These are phyloP conservation scores for Epichloe festucae DNA, from an alignment of 2,329 filamentous ascomycete genomes.

Conservation along the genomic window DNA sequence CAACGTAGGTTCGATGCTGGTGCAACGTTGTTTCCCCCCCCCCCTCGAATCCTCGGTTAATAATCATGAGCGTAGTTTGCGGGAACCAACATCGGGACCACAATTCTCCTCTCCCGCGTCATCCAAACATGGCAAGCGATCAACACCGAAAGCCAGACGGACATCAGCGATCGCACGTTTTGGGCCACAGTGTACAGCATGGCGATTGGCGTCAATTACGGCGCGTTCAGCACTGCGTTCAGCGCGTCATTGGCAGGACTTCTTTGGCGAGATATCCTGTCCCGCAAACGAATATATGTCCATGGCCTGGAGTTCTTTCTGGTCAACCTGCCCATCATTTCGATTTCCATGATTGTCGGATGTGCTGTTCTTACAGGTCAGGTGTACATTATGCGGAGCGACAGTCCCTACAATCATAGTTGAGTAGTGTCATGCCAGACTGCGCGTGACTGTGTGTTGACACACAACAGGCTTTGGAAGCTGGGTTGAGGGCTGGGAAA, in stretches of 20 bases:
- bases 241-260: constrained; percentile 60
- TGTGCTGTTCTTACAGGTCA: constrained; percentile 48
- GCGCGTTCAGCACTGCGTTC: constrained; percentile 60
- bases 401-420: constrained; percentile 4
- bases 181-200: constrained; percentile 65
- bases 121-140: constrained; percentile 57
- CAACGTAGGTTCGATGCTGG: constrained; percentile 42
- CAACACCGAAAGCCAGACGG: constrained; percentile 28
- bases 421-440: not conserved
- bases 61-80: constrained; percentile 41
- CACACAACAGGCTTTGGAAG: not conserved
- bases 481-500: not conserved
- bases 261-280: constrained; percentile 59
- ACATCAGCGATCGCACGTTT: constrained; percentile 52
- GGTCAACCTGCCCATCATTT: constrained; percentile 58
- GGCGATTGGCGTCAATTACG: constrained; percentile 63
- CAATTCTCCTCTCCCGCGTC: constrained; percentile 58
- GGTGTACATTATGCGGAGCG: constrained; percentile 39
- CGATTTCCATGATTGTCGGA: constrained; percentile 52
- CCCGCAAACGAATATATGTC: constrained; percentile 54
- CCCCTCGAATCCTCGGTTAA: too few relatives aligned
- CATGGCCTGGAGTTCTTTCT: constrained; percentile 51
- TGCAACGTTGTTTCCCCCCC: too few relatives aligned
- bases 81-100: constrained; percentile 65
- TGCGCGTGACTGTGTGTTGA: too few relatives aligned